phyloP scores from a whole-genome alignment of 306 rosid species.

The Calophaca sinica region DNA sequence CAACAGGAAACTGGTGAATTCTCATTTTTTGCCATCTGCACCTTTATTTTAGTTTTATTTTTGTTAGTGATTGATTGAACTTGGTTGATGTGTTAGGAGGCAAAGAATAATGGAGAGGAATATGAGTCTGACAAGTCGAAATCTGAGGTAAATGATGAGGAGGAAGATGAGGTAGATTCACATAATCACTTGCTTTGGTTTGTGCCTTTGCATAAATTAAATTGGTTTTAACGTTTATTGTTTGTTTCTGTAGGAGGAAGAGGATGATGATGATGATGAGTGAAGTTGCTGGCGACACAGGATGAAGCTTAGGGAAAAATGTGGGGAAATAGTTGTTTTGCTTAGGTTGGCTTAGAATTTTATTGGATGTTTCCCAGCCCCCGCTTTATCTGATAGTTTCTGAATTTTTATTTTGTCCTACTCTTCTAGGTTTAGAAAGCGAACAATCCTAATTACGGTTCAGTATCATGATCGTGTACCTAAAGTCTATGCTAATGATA shows the following conservation, averaged over 20 bases:
- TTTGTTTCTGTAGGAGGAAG: slow-evolving; percentile 58
- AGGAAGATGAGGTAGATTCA: slow-evolving; percentile 69
- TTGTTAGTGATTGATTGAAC: not conserved
- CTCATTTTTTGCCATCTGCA: too few species aligned
- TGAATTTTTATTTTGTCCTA: slow-evolving; percentile 36
- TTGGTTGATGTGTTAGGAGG: slow-evolving; percentile 55
- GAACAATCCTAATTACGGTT: not conserved
- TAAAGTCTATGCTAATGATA: slow-evolving; percentile 38
- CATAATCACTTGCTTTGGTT: not conserved
- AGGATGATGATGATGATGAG: slow-evolving; percentile 65
- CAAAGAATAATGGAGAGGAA: slow-evolving; percentile 63
- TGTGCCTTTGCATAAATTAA: too few species aligned
- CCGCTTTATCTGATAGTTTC: slow-evolving; percentile 43
- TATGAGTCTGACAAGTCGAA: slow-evolving; percentile 91
- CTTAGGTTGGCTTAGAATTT: slow-evolving; percentile 40
- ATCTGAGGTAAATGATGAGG: slow-evolving; percentile 86
- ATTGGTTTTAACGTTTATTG: not conserved
- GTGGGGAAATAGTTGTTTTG: slow-evolving; percentile 41
- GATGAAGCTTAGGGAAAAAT: slow-evolving; percentile 32
- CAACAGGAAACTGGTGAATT: slow-evolving; percentile 62
- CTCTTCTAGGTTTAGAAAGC: too few species aligned
- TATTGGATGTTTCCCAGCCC: slow-evolving; percentile 43
- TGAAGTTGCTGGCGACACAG: slow-evolving; percentile 30
- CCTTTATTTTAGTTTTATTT: not conserved
- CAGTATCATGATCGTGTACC: slow-evolving; percentile 45